Conservation (phyloP, 2,329 filamentous ascomycete species). For the Colletotrichum musae region DNA sequence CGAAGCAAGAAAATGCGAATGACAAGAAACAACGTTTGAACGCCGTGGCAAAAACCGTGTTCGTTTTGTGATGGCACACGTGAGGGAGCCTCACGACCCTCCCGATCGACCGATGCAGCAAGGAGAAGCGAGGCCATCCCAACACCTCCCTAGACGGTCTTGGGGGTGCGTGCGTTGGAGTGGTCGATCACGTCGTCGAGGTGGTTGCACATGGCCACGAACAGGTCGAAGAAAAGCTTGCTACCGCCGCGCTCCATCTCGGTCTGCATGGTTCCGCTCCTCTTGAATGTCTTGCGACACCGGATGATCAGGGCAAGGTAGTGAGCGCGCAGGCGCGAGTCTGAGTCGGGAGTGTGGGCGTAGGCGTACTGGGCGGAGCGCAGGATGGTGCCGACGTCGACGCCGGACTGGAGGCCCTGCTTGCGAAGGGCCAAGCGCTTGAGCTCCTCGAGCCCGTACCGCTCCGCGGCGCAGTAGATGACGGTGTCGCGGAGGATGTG, state of each 20-base stretch:
- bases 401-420: slow-evolving; percentile 93
- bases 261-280: slow-evolving; percentile 98
- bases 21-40: slow-evolving; percentile 38
- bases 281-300: slow-evolving; percentile 97
- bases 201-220: slow-evolving; percentile 98
- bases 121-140: slow-evolving; percentile 1
- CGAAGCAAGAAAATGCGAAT: slow-evolving; percentile 27
- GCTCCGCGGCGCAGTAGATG: slow-evolving; percentile 93
- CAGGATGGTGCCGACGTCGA: slow-evolving; percentile 92
- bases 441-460: slow-evolving; percentile 92
- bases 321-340: slow-evolving; percentile 93
- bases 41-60: slow-evolving; percentile 36
- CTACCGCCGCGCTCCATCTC: slow-evolving; percentile 94
- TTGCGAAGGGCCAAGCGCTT: slow-evolving; percentile 93
- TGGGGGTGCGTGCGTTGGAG: slow-evolving; percentile 75
- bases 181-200: slow-evolving; percentile 95
- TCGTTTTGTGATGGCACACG: slow-evolving; percentile 38
- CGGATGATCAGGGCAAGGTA: slow-evolving; percentile 98
- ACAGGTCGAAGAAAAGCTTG: slow-evolving; percentile 98
- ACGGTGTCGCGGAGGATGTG: slow-evolving; percentile 91
- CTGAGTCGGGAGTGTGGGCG: slow-evolving; percentile 92
- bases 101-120: background rate
- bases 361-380: slow-evolving; percentile 96
- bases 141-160: slow-evolving; percentile 64
- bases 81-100: slow-evolving; percentile 16